phyloP scores from a whole-genome alignment of 768 basidiomycete species.

The Atractiella rhizophila region DNA sequence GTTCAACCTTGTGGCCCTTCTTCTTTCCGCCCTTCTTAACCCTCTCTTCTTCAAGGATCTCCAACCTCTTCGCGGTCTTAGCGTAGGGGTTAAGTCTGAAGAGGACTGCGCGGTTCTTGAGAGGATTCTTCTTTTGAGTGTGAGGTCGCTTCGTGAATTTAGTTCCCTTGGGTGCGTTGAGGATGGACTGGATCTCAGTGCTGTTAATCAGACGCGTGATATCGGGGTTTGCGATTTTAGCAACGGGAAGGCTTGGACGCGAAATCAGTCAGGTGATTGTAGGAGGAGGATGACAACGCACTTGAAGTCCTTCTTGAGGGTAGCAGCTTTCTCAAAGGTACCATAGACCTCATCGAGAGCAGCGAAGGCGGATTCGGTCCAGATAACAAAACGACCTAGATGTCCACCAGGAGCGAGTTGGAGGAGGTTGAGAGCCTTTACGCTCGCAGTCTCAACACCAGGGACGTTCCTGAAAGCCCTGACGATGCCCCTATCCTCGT shows the following conservation, averaged over 20 bases:
- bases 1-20: too few relatives aligned
- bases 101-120: constrained; percentile 12
- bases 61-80: constrained; percentile 70
- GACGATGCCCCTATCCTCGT: constrained; percentile 88
- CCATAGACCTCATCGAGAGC: constrained; percentile 88
- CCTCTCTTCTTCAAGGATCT: constrained; percentile 28
- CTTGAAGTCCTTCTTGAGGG: constrained; percentile 73
- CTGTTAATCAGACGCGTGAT: constrained; percentile 95
- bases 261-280: neutral
- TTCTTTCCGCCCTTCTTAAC: constrained; percentile 2
- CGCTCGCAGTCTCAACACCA: constrained; percentile 90
- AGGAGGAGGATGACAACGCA: constrained; percentile 26
- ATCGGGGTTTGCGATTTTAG: constrained; percentile 93
- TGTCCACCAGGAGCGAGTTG: constrained; percentile 99
- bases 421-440: constrained; percentile 79
- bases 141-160: constrained; percentile 75
- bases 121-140: constrained; percentile 86
- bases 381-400: constrained; percentile 94
- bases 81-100: constrained; percentile 96
- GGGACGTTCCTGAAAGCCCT: constrained; percentile 97
- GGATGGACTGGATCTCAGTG: constrained; percentile 87
- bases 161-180: constrained; percentile 66
- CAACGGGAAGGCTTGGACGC: constrained; percentile 47
- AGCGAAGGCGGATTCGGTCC: constrained; percentile 83
- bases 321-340: constrained; percentile 66